Base-by-base conservation (phyloP, 164 flowering plant genomes). In the Aristolochia contorta region DNA sequence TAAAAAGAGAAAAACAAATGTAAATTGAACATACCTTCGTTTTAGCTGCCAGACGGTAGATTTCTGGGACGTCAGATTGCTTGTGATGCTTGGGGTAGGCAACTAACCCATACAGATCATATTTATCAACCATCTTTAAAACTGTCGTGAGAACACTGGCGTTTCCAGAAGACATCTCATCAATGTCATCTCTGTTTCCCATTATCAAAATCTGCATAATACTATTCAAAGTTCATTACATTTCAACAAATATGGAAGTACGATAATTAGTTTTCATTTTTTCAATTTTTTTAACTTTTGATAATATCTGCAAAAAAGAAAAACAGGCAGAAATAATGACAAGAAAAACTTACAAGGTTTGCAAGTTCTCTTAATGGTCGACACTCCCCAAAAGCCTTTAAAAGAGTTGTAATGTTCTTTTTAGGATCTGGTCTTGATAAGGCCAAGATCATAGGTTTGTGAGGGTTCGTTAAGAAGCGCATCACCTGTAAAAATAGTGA, bases 81-180 rank as follows among this genome's bases (percentile, higher is more conserved):
- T 80, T 92, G 74, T 92, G 98, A 81, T 92, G 98, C 78, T 92
- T 92, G 14, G 98, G 97, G 67, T 83, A 84, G 33, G 98, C 98
- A 47, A 92, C 97, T 66, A 74, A 84, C 27, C 98, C 98, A 72
- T 89, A 92, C 10, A 92, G 86, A 67, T 92, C 98, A 66, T 89
- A 87, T 66, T 86, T 92, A 64, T 92, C 98, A 19, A 92, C 74
- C 69, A 92, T 59, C 71, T 92, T 89, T 73, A 92, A 57, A 16
- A 87, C 97, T 13, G 96, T 86, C 1, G 79, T 81, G 20, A 92
- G 90, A 56, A 92, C 90, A 65, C 76, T 81, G 15, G 96, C 85
- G 73, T 76, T 92, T 46, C 94, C 94, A 5, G 67, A 64, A 0
- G 98, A 73, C 98, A 89, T 84, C 71, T 83, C 94, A 20, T 92